phyloP scores from a whole-genome alignment of 2,329 filamentous ascomycete genomes.

The Cytospora schulzeri region DNA sequence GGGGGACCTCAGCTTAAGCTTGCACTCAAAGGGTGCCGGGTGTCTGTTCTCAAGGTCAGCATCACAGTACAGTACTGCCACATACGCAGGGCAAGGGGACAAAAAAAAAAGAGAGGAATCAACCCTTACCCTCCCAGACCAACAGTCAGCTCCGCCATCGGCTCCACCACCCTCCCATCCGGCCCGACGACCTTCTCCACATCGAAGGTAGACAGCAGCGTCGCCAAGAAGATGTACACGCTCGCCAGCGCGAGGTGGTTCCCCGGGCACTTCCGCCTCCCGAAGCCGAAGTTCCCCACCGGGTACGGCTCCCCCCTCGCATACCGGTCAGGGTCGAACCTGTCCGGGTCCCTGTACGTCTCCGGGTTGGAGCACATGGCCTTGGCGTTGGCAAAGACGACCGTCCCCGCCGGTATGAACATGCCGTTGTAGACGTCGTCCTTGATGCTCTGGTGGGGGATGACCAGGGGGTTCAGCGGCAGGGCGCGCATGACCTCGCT shows the following conservation, averaged over 20 bases:
- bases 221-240: constrained; percentile 43
- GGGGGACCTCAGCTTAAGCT: constrained; percentile 23
- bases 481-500: constrained; percentile 49
- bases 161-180: constrained; percentile 29
- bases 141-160: constrained; percentile 29
- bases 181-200: constrained; percentile 28
- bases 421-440: constrained; percentile 61
- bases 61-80: neutral
- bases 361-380: constrained; percentile 47
- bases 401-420: constrained; percentile 57
- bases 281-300: constrained; percentile 54
- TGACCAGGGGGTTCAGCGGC: constrained; percentile 50
- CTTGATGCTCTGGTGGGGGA: constrained; percentile 56
- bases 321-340: constrained; percentile 51
- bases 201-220: constrained; percentile 32
- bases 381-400: constrained; percentile 41
- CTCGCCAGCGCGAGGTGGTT: constrained; percentile 31
- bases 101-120: neutral
- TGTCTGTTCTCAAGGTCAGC: constrained; percentile 21
- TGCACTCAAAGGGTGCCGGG: constrained; percentile 30
- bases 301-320: constrained; percentile 49
- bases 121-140: constrained; percentile 31
- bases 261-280: constrained; percentile 46
- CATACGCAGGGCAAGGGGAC: neutral
- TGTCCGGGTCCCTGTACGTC: constrained; percentile 45